Evolutionary conservation across 140 eudicot species (phyloP), one percentile per base, ranked within the genome.

Genomic region (Oenanthe javanica): DNA sequence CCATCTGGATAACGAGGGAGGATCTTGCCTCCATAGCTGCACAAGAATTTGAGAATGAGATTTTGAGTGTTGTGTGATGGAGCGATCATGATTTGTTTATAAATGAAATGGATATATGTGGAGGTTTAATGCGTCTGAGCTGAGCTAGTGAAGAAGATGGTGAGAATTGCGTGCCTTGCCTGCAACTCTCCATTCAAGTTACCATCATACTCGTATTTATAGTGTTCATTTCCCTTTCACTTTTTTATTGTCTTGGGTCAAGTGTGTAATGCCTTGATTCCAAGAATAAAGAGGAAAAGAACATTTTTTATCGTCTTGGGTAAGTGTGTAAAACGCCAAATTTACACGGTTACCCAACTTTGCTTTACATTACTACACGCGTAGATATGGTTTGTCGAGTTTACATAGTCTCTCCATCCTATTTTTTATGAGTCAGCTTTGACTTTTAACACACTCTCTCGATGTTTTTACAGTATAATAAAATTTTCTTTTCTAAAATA

Each of bases 11-110:
- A 71, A 52, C 98, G 95, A 73, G 98, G 98, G 79, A 89, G 86
- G 52, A 93, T 93, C 25, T 87, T 90, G 76, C 98, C 98, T 59
- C 98, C 93, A n/a, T 93, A 89, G 85, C 98, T 88, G 50, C 97
- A 93, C 27, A 91, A 78, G 80, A 93, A 91, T 80, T 91, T 93
- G 85, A 51, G 31, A 9, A 8, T 61, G 84, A 50, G 84, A 59
- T 66, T 87, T 79, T 85, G 90, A 75, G 80, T 61, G 69, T 61
- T 61, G 69, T n/a, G 69, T 61, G 69, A 61, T 1, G 36, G 69
- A 61, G 69, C 69, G 36, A 61, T 2, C 69, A 61, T 61, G 69
- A n/a, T 61, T 59, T 27, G 27, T 59, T 21, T 21, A 59, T 1
- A 57, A 57, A 19, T 19, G 1, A 54, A 54, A 3, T 7, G 61